Conservation (phyloP, 1,284 basidiomycete species). For the Rhodofomes roseus region DNA sequence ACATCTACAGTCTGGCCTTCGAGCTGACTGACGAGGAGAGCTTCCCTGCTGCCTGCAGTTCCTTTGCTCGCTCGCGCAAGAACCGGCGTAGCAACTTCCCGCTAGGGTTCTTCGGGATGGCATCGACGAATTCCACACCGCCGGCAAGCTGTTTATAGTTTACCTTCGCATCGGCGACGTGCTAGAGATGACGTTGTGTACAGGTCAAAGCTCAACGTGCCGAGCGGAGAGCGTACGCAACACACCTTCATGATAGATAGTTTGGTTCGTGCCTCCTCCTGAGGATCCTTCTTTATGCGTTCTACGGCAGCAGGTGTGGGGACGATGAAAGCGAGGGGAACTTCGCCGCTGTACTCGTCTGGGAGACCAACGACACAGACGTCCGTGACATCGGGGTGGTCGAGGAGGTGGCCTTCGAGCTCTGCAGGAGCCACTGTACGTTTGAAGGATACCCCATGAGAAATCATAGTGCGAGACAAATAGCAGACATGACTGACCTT, state of each 20-base stretch:
- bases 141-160: conserved; percentile 21
- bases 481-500: conserved; percentile 4
- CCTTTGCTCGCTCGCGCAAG: conserved; percentile 22
- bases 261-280: conserved; percentile 9
- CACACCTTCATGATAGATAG: conserved; percentile 33
- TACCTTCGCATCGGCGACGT: conserved; percentile 21
- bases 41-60: conserved; percentile 5
- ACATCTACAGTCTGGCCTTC: conserved; percentile 1
- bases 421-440: conserved; percentile 30
- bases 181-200: conserved; percentile 3
- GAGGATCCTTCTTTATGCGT: conserved; percentile 9
- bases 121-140: conserved; percentile 21
- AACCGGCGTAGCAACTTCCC: conserved; percentile 23
- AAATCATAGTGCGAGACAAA: neutral
- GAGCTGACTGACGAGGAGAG: neutral
- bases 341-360: conserved; percentile 73
- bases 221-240: conserved; percentile 23
- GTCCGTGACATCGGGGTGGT: conserved; percentile 56
- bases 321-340: conserved; percentile 39
- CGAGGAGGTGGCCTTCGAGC: conserved; percentile 53
- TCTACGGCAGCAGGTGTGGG: conserved; percentile 15
- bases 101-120: conserved; percentile 25
- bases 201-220: too few relatives aligned
- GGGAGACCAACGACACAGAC: conserved; percentile 67
- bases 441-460: conserved; percentile 10